Evolutionary conservation across 345 rosid genomes (phyloP).

Genomic region (Eucalyptus erythrocorys): DNA sequence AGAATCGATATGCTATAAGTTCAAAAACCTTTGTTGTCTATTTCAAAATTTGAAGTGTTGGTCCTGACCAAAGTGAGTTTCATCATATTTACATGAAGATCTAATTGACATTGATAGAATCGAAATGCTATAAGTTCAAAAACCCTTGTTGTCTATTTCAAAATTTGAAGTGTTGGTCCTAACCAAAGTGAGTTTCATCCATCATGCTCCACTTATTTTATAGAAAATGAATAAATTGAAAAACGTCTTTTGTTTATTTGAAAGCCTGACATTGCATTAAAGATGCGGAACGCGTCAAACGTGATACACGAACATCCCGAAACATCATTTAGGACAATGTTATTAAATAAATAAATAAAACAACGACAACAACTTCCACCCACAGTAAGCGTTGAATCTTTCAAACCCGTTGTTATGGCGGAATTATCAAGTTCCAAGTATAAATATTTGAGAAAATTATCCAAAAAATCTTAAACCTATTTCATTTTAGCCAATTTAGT

Average conservation of each 20-base stretch:
- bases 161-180: not conserved
- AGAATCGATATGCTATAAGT: not conserved
- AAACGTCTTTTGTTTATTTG: not conserved
- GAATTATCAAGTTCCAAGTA: not conserved
- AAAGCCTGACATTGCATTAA: not conserved
- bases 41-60: not conserved
- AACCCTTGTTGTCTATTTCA: not conserved
- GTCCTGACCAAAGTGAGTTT: not conserved
- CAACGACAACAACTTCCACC: not conserved
- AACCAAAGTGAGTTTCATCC: not conserved
- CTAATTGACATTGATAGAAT: not conserved
- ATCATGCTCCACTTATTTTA: not conserved
- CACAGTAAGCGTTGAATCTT: not conserved
- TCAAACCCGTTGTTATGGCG: not conserved
- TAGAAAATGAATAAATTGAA: not conserved
- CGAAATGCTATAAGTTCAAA: not conserved
- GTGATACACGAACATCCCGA: not conserved
- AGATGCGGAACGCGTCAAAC: not conserved
- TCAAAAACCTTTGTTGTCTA: too few relatives aligned
- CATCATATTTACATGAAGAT: too few relatives aligned
- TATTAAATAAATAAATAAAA: too few relatives aligned
- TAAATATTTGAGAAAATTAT: not conserved
- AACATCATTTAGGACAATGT: not conserved
- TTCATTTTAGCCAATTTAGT: accelerated
- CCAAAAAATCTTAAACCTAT: too few relatives aligned